Evolutionary conservation across 2,329 filamentous ascomycete species (phyloP).

Genomic region (Cladosporium sp.): DNA sequence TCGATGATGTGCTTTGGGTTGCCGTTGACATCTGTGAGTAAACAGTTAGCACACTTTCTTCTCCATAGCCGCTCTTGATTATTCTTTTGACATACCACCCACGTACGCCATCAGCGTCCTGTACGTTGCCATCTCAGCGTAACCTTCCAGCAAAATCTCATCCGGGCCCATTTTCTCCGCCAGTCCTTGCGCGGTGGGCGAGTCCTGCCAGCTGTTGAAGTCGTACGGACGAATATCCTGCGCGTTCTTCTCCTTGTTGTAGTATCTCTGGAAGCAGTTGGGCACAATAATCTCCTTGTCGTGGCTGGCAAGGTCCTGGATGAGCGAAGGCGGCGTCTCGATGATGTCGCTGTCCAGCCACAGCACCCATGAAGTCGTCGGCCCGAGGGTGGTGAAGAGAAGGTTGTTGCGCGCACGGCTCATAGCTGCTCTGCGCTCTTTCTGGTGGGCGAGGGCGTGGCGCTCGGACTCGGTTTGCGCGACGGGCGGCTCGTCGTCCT

Average conservation of each 20-base stretch:
- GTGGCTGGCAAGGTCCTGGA: slow-evolving; percentile 86
- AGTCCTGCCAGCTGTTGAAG: slow-evolving; percentile 97
- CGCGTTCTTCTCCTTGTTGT: slow-evolving; percentile 66
- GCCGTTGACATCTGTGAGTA: slow-evolving; percentile 29
- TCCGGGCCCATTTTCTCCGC: slow-evolving; percentile 81
- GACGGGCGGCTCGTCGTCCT: slow-evolving; percentile 87
- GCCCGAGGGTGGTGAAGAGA: slow-evolving; percentile 90
- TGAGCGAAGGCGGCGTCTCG: slow-evolving; percentile 79
- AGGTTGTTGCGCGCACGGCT: slow-evolving; percentile 89
- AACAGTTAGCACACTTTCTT: slow-evolving; percentile 1
- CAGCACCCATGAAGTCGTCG: slow-evolving; percentile 89
- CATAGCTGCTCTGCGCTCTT: slow-evolving; percentile 83
- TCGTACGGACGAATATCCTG: slow-evolving; percentile 84
- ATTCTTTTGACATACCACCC: slow-evolving; percentile 48
- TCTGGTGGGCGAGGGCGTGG: slow-evolving; percentile 90
- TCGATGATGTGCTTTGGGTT: slow-evolving; percentile 50
- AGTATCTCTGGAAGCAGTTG: slow-evolving; percentile 89
- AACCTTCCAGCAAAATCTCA: slow-evolving; percentile 91
- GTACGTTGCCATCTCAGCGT: slow-evolving; percentile 89
- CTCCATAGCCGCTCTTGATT: neutral
- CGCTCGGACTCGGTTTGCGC: slow-evolving; percentile 86
- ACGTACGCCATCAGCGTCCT: slow-evolving; percentile 88
- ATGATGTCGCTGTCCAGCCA: slow-evolving; percentile 94
- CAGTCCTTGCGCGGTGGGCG: slow-evolving; percentile 72
- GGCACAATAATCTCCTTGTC: slow-evolving; percentile 90